phyloP scores from a whole-genome alignment of 1,139 yeast species.

The Yamadazyma aaseri region DNA sequence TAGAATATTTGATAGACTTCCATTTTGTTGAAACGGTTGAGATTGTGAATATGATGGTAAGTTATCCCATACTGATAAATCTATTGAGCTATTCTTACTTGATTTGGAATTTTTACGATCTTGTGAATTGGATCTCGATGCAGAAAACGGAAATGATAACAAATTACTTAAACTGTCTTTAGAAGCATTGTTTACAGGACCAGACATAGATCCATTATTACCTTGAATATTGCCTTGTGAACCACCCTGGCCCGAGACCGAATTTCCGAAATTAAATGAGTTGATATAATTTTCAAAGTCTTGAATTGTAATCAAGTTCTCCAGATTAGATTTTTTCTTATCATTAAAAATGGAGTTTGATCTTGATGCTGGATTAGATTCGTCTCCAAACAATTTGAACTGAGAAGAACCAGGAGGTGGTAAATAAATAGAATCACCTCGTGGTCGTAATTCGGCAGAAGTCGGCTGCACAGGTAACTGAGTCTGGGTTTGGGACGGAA shows the following conservation, averaged over 20 bases:
- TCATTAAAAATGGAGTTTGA: slow-evolving; percentile 46
- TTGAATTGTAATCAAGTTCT: slow-evolving; percentile 29
- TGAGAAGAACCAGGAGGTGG: slow-evolving; percentile 25
- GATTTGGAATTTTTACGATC: slow-evolving; percentile 15
- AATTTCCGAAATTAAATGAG: slow-evolving; percentile 5
- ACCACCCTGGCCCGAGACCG: slow-evolving; percentile 1
- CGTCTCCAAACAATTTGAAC: slow-evolving; percentile 11
- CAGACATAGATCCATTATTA: not conserved
- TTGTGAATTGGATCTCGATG: slow-evolving; percentile 15
- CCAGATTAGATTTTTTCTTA: slow-evolving; percentile 18
- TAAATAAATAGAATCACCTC: slow-evolving; percentile 32
- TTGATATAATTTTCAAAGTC: slow-evolving; percentile 40
- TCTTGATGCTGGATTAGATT: slow-evolving; percentile 21
- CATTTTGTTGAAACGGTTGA: slow-evolving; percentile 14
- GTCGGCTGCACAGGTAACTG: slow-evolving; percentile 1
- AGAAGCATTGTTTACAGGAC: slow-evolving; percentile 1
- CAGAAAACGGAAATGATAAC: slow-evolving; percentile 17
- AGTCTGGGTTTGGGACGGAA: not conserved
- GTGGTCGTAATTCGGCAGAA: slow-evolving; percentile 18
- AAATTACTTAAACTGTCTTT: slow-evolving; percentile 42
- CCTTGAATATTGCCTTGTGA: not conserved
- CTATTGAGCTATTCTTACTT: slow-evolving; percentile 29
- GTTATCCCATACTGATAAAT: slow-evolving; percentile 15
- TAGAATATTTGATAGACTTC: slow-evolving; percentile 36
- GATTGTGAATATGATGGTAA: slow-evolving; percentile 1